Percentiles rank a stretch among this genome's conserved stretches.
Conservation (phyloP, 768 basidiomycete genomes). For the Trametes punicea region DNA sequence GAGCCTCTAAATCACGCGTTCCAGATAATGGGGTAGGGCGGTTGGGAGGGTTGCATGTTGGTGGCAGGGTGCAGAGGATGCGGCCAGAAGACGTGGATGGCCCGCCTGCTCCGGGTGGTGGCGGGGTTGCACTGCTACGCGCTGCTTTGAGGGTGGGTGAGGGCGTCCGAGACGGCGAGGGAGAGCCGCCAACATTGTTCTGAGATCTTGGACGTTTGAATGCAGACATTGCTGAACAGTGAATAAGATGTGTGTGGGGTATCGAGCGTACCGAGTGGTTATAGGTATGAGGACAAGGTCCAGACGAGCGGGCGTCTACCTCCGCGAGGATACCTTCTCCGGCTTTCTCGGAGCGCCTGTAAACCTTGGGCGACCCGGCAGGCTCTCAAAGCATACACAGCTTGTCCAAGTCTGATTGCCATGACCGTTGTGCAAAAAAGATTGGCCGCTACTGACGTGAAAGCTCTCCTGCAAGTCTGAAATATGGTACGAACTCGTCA, state of each 20-base stretch:
- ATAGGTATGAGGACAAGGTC: background rate
- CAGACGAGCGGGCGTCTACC: background rate
- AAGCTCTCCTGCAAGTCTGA: too few species aligned
- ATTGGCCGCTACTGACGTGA: too few species aligned
- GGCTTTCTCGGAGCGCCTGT: background rate
- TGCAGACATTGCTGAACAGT: slow-evolving; percentile 1
- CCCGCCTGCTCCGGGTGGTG: slow-evolving; percentile 3
- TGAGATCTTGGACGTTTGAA: slow-evolving; percentile 11
- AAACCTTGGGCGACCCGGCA: too few species aligned
- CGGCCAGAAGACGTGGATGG: slow-evolving; percentile 32
- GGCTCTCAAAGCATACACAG: too few species aligned
- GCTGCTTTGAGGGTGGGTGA: slow-evolving; percentile 21
- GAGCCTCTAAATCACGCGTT: slow-evolving; percentile 70
- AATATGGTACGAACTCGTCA: too few species aligned
- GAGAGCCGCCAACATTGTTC: background rate
- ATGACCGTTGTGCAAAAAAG: too few species aligned
- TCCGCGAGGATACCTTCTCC: background rate
- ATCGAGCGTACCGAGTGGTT: background rate
- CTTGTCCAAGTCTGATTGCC: too few species aligned
- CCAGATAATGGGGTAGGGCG: slow-evolving; percentile 60
- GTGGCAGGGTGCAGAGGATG: slow-evolving; percentile 74
- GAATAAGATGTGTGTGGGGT: background rate
- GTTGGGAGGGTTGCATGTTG: slow-evolving; percentile 66
- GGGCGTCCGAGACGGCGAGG: slow-evolving; percentile 15
- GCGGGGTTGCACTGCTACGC: slow-evolving; percentile 20